Evolutionary conservation across 129 eudicot species (phyloP).

Genomic region (Flaveria brownii): DNA sequence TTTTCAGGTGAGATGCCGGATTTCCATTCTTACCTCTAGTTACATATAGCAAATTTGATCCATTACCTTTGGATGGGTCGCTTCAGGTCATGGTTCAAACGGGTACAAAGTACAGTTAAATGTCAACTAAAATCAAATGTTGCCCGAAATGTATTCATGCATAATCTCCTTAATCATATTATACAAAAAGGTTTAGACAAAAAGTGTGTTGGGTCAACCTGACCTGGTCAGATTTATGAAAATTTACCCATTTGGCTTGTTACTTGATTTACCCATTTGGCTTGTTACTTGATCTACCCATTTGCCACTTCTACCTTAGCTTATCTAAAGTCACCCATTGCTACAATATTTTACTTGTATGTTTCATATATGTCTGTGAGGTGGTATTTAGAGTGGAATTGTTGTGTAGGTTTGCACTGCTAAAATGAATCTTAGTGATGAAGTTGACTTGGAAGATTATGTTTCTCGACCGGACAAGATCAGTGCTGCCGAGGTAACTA

Average conservation of each 20-base stretch:
- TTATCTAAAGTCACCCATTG: background rate
- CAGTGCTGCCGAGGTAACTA: slow-evolving; percentile 80
- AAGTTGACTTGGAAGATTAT: slow-evolving; percentile 82
- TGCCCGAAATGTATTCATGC: background rate
- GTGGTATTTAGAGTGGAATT: background rate
- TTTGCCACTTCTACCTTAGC: background rate
- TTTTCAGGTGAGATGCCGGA: slow-evolving; percentile 39
- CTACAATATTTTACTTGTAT: too few relatives aligned
- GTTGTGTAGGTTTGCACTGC: slow-evolving; percentile 66
- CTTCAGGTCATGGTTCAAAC: background rate
- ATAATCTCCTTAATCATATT: background rate
- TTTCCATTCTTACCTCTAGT: background rate
- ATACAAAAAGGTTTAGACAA: background rate
- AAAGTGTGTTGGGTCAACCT: background rate
- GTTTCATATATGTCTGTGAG: background rate
- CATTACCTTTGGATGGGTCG: background rate
- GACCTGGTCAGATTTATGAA: background rate
- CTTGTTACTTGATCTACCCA: background rate
- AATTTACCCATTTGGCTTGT: too few relatives aligned
- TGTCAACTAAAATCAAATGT: background rate
- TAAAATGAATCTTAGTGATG: slow-evolving; percentile 74
- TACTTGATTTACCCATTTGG: background rate
- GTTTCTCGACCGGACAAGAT: slow-evolving; percentile 75
- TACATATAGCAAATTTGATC: background rate
- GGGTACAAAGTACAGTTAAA: background rate